Evolutionary conservation across 2,329 filamentous ascomycete genomes (phyloP).

Genomic region (Fusarium sulawesiense): DNA sequence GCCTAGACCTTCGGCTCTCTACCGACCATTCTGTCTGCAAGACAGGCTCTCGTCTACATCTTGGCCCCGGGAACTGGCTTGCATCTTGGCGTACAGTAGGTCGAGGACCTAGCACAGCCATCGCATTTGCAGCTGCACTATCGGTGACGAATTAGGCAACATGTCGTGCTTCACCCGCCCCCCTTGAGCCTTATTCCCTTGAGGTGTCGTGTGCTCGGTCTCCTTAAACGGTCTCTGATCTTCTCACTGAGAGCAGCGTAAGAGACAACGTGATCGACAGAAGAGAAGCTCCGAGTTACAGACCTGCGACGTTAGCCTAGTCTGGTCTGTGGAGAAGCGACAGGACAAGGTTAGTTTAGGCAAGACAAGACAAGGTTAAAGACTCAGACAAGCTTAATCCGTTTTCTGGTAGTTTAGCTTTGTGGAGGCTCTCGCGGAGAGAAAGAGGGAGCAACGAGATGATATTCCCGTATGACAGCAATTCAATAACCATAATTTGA

Average conservation of each 20-base stretch:
- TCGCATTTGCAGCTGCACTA: not conserved
- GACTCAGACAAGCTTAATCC: slow-evolving; percentile 10
- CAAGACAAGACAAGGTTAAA: not conserved
- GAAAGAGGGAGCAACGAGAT: not conserved
- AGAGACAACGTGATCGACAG: slow-evolving; percentile 11
- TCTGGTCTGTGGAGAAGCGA: not conserved
- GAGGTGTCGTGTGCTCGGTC: slow-evolving; percentile 5
- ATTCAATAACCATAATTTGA: not conserved
- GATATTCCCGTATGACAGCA: not conserved
- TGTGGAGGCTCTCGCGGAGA: not conserved
- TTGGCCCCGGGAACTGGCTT: not conserved
- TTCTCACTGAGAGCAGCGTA: not conserved
- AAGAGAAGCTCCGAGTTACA: slow-evolving; percentile 5
- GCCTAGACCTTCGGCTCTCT: not conserved
- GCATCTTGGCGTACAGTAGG: slow-evolving; percentile 22
- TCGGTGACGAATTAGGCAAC: slow-evolving; percentile 40
- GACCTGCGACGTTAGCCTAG: slow-evolving; percentile 10
- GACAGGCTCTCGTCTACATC: not conserved
- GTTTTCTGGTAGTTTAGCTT: not conserved
- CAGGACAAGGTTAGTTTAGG: not conserved
- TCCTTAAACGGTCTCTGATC: slow-evolving; percentile 2
- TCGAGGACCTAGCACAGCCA: not conserved
- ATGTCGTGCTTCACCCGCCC: slow-evolving; percentile 32
- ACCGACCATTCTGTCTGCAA: not conserved
- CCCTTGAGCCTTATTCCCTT: slow-evolving; percentile 1